phyloP scores from a whole-genome alignment of 768 basidiomycete species.

The Gymnopilus dilepis region DNA sequence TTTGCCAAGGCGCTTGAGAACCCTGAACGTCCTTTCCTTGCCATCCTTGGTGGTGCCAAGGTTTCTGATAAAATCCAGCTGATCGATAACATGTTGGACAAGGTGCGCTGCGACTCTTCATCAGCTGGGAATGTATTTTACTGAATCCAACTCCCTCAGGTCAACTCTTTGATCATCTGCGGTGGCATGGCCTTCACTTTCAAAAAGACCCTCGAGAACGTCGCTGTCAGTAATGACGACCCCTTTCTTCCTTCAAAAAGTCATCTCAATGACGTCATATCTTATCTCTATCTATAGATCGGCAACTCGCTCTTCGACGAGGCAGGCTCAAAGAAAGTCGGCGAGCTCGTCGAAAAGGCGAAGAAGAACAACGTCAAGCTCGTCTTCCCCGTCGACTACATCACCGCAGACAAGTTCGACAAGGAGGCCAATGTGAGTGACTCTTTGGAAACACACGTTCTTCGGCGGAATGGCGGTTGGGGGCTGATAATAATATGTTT shows the following conservation, averaged over 20 bases:
- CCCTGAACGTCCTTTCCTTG: slow-evolving; percentile 95
- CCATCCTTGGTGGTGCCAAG: slow-evolving; percentile 98
- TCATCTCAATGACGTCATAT: slow-evolving; percentile 25
- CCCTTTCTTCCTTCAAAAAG: slow-evolving; percentile 8
- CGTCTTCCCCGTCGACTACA: slow-evolving; percentile 94
- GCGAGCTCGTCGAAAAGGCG: slow-evolving; percentile 86
- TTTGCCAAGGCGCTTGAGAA: slow-evolving; percentile 97
- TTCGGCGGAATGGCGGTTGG: background rate
- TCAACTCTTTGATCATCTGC: slow-evolving; percentile 93
- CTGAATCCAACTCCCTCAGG: slow-evolving; percentile 48
- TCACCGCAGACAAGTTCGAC: slow-evolving; percentile 95
- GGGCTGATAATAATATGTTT: too few relatives aligned
- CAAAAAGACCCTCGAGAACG: slow-evolving; percentile 88
- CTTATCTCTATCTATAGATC: slow-evolving; percentile 67
- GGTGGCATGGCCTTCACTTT: slow-evolving; percentile 99
- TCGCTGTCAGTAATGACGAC: slow-evolving; percentile 54
- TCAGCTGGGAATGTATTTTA: background rate
- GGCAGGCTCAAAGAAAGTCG: slow-evolving; percentile 87
- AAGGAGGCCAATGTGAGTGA: slow-evolving; percentile 82
- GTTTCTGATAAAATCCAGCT: slow-evolving; percentile 99
- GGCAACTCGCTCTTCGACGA: slow-evolving; percentile 94
- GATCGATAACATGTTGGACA: slow-evolving; percentile 99
- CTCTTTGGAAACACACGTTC: background rate
- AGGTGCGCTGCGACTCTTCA: slow-evolving; percentile 53
- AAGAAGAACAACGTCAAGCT: slow-evolving; percentile 90